Evolutionary conservation across 2,329 filamentous ascomycete species (phyloP), one percentile per base, ranked within the genome.

Genomic region (Fusarium citri): DNA sequence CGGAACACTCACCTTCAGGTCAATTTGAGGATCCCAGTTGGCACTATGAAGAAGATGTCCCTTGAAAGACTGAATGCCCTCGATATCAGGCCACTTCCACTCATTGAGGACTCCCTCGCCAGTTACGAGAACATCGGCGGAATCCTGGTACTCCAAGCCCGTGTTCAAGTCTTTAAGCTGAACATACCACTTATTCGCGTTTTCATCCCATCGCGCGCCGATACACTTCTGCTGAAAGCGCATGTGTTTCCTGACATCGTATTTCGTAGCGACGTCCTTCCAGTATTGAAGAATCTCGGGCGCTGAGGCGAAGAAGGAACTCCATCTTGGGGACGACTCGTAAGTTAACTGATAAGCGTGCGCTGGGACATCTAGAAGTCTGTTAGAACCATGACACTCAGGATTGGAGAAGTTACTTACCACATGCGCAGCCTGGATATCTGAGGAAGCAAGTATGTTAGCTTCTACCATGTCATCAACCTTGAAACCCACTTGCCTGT

Each of bases 61-160:
- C 7, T 64, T 28, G 9, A 64, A 64, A 2, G 51, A 6, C n/a
- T 30, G 12, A 3, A 64, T 64, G 0, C 45, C 61, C 2, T 18
- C 25, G 14, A 64, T 64, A 5, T 59, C 59, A 4, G 61, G 61
- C 61, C 61, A 64, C 12, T 23, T 42, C 61, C 61, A 64, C n/a
- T 64, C 59, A 25, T 64, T 64, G 4, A 64, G n/a, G 2, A 64
- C 61, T 1, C 59, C 61, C 5, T 64, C 61, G 2, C 61, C 61
- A 0, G 61, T 64, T 0, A 64, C 51, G 5, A 64, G 45, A 10
- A 64, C 51, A 6, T 64, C 59, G 14, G 61, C 31, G 1, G 40
- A 64, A 16, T 64, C 59, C 2, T 64, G 37, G 12, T 58, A 26
- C 9, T 64, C 45, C 1, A 34, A 8, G 5, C 30, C 51, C 2